Evolutionary conservation across 202 grass and related monocot species (phyloP).

Genomic region (Musa balbisiana): DNA sequence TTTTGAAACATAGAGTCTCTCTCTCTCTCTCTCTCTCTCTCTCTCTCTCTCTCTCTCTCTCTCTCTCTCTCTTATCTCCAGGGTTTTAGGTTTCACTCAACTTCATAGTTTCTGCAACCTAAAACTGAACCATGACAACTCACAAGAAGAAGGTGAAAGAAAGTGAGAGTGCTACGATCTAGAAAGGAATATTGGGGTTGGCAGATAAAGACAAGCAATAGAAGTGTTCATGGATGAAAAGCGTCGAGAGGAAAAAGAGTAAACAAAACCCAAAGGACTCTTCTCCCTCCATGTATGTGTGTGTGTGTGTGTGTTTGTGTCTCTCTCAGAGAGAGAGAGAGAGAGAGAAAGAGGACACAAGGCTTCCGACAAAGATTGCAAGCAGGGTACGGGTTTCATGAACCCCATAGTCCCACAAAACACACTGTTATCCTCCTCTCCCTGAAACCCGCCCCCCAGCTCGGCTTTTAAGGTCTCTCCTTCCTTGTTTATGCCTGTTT

Average conservation of each 20-base stretch:
- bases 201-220: background rate
- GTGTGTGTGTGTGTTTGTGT: no score
- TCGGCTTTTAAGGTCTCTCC: no score
- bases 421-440: background rate
- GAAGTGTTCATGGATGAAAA: background rate
- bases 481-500: background rate
- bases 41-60: no score
- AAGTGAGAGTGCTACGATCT: background rate
- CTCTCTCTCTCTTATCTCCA: background rate
- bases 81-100: background rate
- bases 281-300: background rate
- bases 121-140: conserved; percentile 2
- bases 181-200: background rate
- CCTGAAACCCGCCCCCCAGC: background rate
- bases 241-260: background rate
- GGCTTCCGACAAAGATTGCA: conserved; percentile 15
- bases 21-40: no score
- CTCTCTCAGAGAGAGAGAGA: background rate
- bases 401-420: background rate
- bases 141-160: background rate
- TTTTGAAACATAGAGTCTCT: no score
- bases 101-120: background rate
- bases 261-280: background rate
- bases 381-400: conserved; percentile 1
- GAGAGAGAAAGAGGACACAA: background rate